Percentiles rank a stretch among this genome's conserved stretches.
Evolutionary conservation across 2,329 filamentous ascomycete species (phyloP).

Genomic region (Alternaria panax): DNA sequence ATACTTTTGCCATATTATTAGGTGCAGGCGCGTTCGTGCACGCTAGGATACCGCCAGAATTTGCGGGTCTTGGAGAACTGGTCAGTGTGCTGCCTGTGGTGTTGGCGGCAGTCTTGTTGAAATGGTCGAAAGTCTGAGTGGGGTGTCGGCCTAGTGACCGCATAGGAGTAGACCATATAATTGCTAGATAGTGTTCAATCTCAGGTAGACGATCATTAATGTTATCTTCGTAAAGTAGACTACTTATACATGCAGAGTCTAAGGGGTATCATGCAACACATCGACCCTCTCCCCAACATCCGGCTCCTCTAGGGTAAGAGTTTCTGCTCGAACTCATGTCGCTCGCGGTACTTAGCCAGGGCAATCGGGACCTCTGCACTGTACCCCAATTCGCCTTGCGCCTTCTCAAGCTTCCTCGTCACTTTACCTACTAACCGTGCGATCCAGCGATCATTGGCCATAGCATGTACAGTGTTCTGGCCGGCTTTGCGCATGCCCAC

Average conservation of each 20-base stretch:
- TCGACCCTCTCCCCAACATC: neutral
- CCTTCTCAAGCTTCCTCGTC: slow-evolving; percentile 57
- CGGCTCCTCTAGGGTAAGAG: slow-evolving; percentile 33
- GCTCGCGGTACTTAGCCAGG: slow-evolving; percentile 50
- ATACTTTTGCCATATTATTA: slow-evolving; percentile 71
- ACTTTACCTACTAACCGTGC: slow-evolving; percentile 62
- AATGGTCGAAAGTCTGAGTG: slow-evolving; percentile 43
- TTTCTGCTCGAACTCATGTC: slow-evolving; percentile 46
- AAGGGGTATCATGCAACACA: slow-evolving; percentile 10
- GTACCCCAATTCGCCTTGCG: slow-evolving; percentile 61
- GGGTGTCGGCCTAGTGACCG: neutral
- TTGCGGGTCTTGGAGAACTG: slow-evolving; percentile 74
- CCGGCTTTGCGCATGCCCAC: slow-evolving; percentile 58
- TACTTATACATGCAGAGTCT: neutral
- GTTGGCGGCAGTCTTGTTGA: slow-evolving; percentile 59
- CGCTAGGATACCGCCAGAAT: slow-evolving; percentile 67
- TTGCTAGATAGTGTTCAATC: too few species aligned
- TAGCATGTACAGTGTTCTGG: slow-evolving; percentile 51
- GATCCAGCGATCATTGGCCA: slow-evolving; percentile 64
- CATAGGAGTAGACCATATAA: too few species aligned
- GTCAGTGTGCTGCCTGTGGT: slow-evolving; percentile 77
- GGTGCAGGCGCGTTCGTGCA: slow-evolving; percentile 65
- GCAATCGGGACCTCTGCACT: slow-evolving; percentile 57
- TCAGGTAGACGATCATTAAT: neutral
- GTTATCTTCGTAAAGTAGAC: neutral